These are phyloP conservation scores for Goffeauzyma gilvescens DNA, from an alignment of 768 basidiomycete species.

Conservation along the genomic window DNA sequence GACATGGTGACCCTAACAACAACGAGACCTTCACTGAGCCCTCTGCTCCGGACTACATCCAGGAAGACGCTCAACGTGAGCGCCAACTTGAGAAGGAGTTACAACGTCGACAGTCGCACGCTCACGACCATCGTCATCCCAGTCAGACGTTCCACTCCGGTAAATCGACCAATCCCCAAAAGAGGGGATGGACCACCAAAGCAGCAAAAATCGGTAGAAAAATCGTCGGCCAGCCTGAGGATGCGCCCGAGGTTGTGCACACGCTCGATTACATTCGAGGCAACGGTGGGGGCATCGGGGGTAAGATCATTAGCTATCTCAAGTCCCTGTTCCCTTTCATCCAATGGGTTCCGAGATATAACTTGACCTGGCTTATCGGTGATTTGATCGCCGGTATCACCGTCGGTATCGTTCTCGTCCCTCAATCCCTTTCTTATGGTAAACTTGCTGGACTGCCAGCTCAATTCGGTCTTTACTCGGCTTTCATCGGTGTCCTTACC, in stretches of 20 bases:
- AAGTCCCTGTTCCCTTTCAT: conserved; percentile 62
- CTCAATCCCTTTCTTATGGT: conserved; percentile 71
- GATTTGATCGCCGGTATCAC: conserved; percentile 76
- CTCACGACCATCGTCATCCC: too few species aligned
- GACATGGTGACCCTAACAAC: too few species aligned
- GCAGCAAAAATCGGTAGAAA: conserved; percentile 4
- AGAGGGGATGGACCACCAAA: too few species aligned
- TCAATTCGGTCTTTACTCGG: conserved; percentile 84
- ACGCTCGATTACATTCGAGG: conserved; percentile 10
- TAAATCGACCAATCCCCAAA: too few species aligned
- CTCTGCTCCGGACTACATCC: too few species aligned
- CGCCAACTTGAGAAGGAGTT: too few species aligned
- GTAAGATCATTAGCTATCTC: conserved; percentile 47
- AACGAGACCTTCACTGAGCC: too few species aligned
- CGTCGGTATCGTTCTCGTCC: conserved; percentile 86
- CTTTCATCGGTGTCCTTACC: conserved; percentile 61
- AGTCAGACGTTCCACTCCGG: too few species aligned
- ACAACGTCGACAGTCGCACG: too few species aligned
- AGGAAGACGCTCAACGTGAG: too few species aligned
- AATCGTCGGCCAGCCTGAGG: conserved; percentile 7
- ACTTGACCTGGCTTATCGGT: conserved; percentile 50
- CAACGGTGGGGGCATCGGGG: conserved; percentile 6
- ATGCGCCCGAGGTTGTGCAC: conserved; percentile 13
- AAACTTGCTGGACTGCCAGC: conserved; percentile 54
- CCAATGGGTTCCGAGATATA: conserved; percentile 72